Evolutionary conservation across 1,139 yeast genomes (phyloP).

Genomic region (Yamadazyma blattariae): DNA sequence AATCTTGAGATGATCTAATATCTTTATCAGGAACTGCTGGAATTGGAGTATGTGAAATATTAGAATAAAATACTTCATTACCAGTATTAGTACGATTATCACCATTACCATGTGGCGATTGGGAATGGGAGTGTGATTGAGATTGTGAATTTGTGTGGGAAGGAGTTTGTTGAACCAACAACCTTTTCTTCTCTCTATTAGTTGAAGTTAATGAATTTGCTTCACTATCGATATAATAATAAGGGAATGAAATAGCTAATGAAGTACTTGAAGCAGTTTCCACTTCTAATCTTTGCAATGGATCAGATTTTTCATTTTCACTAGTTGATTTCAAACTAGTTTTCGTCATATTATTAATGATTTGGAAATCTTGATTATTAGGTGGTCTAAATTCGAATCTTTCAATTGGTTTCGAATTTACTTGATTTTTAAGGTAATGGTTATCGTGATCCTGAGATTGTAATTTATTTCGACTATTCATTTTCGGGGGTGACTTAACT

Average conservation of each 20-base stretch:
- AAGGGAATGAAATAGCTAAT: slow-evolving; percentile 33
- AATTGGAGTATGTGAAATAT: slow-evolving; percentile 4
- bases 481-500: too few relatives aligned
- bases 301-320: slow-evolving; percentile 11
- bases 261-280: slow-evolving; percentile 32
- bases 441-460: too few relatives aligned
- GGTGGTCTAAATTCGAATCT: slow-evolving; percentile 7
- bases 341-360: slow-evolving; percentile 8
- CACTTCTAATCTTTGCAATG: slow-evolving; percentile 26
- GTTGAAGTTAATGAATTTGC: slow-evolving; percentile 30
- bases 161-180: background rate
- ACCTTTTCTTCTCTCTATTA: background rate
- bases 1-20: slow-evolving; percentile 6
- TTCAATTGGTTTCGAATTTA: background rate
- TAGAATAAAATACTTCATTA: slow-evolving; percentile 13
- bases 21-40: background rate
- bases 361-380: slow-evolving; percentile 10
- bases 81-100: too few relatives aligned
- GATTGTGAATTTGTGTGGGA: too few relatives aligned
- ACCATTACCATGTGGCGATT: too few relatives aligned
- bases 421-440: background rate
- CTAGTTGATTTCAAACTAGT: slow-evolving; percentile 3
- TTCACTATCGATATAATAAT: slow-evolving; percentile 26
- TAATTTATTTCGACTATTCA: too few relatives aligned
- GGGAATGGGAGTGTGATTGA: too few relatives aligned